Evolutionary conservation across 768 basidiomycete genomes (phyloP).

Genomic region (Pleurotus tuber-regium): DNA sequence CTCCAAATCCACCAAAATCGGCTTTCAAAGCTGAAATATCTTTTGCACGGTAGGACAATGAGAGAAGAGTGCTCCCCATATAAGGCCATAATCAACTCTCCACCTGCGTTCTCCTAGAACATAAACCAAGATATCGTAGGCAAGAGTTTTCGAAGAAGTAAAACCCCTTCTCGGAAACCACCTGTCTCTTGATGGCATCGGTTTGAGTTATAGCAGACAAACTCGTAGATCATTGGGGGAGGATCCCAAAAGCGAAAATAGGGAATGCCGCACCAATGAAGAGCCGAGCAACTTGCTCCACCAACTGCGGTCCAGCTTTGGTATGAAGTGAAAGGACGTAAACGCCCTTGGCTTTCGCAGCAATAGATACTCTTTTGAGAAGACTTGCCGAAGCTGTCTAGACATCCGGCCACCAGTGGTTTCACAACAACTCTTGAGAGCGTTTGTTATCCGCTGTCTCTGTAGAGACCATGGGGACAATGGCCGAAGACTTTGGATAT

Average conservation of each 20-base stretch:
- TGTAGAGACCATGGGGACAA: slow-evolving; percentile 42
- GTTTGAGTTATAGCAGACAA: slow-evolving; percentile 20
- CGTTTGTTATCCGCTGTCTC: slow-evolving; percentile 39
- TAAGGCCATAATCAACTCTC: slow-evolving; percentile 53
- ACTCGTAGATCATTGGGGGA: slow-evolving; percentile 16
- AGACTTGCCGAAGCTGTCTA: slow-evolving; percentile 41
- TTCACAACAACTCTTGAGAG: slow-evolving; percentile 51
- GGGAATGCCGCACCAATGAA: slow-evolving; percentile 20
- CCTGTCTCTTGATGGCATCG: slow-evolving; percentile 15
- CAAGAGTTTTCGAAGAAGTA: slow-evolving; percentile 47
- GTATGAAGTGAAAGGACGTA: slow-evolving; percentile 18
- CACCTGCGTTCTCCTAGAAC: slow-evolving; percentile 38
- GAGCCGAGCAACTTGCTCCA: slow-evolving; percentile 15
- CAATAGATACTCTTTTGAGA: slow-evolving; percentile 21
- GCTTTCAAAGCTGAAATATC: slow-evolving; percentile 43
- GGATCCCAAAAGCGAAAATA: slow-evolving; percentile 16
- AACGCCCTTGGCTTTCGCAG: neutral
- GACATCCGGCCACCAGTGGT: slow-evolving; percentile 48
- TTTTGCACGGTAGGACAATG: slow-evolving; percentile 54
- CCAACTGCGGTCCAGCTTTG: slow-evolving; percentile 16
- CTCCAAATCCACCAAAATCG: slow-evolving; percentile 53
- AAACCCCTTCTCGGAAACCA: slow-evolving; percentile 31
- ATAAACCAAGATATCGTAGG: slow-evolving; percentile 36
- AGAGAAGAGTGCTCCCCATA: slow-evolving; percentile 37
- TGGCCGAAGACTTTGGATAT: slow-evolving; percentile 57